A percentile compares a stretch with the other conserved stretches of the same genome.
phyloP scores from a whole-genome alignment of 805 yeast genomes.

The Zygosaccharomyces bisporus region DNA sequence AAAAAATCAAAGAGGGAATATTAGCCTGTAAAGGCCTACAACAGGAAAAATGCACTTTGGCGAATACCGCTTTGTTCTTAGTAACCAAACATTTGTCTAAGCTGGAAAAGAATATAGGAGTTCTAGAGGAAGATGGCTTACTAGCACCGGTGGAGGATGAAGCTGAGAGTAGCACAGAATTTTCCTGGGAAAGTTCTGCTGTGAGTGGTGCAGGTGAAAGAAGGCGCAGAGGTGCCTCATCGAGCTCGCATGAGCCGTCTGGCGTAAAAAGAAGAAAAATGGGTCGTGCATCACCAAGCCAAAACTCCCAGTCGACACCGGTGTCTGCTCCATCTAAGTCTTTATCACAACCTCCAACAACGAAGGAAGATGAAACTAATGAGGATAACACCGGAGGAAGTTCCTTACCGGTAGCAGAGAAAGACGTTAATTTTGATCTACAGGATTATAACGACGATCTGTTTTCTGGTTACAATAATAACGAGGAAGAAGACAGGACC shows the following conservation, averaged over 20 bases:
- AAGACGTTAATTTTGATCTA: constrained; percentile 20
- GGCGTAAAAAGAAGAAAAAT: constrained; percentile 24
- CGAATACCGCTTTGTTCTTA: constrained; percentile 78
- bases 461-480: constrained; percentile 34
- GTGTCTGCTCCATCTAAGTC: constrained; percentile 6
- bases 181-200: constrained; percentile 33
- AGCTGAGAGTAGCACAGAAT: constrained; percentile 26
- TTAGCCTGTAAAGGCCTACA: constrained; percentile 58
- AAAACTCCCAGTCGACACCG: constrained; percentile 9
- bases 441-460: constrained; percentile 35
- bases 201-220: constrained; percentile 20
- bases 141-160: constrained; percentile 52
- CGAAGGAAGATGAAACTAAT: constrained; percentile 4
- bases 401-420: constrained; percentile 6
- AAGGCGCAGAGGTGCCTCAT: constrained; percentile 23
- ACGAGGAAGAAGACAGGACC: constrained; percentile 59
- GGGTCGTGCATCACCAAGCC: constrained; percentile 11
- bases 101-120: constrained; percentile 71
- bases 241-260: constrained; percentile 15
- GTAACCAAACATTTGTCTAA: constrained; percentile 70
- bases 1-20: constrained; percentile 67
- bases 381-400: constrained; percentile 4
- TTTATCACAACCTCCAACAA: constrained; percentile 5
- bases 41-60: constrained; percentile 69
- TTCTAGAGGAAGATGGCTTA: constrained; percentile 76